These are phyloP conservation scores for Starmera dryadoides DNA, from an alignment of 805 yeast genomes.

Conservation along the genomic window DNA sequence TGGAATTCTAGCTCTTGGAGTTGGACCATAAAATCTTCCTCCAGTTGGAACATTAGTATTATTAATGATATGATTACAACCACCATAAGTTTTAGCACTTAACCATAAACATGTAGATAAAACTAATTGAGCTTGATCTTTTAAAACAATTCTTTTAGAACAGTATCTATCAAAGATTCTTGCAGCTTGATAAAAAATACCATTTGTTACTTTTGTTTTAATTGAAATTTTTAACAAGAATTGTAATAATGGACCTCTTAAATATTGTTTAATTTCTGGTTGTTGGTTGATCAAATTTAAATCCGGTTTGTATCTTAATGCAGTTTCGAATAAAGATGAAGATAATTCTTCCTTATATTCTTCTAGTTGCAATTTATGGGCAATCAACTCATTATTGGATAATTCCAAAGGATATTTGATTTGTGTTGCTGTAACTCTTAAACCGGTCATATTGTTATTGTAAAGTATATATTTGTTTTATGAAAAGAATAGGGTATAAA, in stretches of 20 bases:
- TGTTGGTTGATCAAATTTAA: slow-evolving; percentile 70
- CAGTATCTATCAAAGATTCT: slow-evolving; percentile 87
- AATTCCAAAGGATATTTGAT: slow-evolving; percentile 43
- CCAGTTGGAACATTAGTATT: slow-evolving; percentile 42
- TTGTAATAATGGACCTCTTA: slow-evolving; percentile 71
- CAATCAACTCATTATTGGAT: slow-evolving; percentile 39
- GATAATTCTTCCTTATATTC: slow-evolving; percentile 51
- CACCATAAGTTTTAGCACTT: slow-evolving; percentile 78
- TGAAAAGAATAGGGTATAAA: neutral
- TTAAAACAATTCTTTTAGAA: slow-evolving; percentile 74
- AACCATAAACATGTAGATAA: slow-evolving; percentile 92
- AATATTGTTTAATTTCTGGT: slow-evolving; percentile 72
- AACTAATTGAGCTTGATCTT: slow-evolving; percentile 84
- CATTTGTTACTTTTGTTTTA: slow-evolving; percentile 58
- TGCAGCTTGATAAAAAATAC: slow-evolving; percentile 60
- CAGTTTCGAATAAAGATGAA: slow-evolving; percentile 27
- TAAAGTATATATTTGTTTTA: neutral
- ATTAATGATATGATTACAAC: slow-evolving; percentile 60
- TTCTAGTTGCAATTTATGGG: slow-evolving; percentile 36
- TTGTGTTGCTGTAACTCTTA: slow-evolving; percentile 34
- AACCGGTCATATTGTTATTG: slow-evolving; percentile 14
- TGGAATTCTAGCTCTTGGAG: slow-evolving; percentile 70
- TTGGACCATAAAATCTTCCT: slow-evolving; percentile 60
- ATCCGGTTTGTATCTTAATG: slow-evolving; percentile 40
- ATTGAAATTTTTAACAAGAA: slow-evolving; percentile 68